Evolutionary conservation across 75 land plant species (phyloP), one percentile per base, ranked within the genome.

Genomic region (Sequoiadendron giganteum): DNA sequence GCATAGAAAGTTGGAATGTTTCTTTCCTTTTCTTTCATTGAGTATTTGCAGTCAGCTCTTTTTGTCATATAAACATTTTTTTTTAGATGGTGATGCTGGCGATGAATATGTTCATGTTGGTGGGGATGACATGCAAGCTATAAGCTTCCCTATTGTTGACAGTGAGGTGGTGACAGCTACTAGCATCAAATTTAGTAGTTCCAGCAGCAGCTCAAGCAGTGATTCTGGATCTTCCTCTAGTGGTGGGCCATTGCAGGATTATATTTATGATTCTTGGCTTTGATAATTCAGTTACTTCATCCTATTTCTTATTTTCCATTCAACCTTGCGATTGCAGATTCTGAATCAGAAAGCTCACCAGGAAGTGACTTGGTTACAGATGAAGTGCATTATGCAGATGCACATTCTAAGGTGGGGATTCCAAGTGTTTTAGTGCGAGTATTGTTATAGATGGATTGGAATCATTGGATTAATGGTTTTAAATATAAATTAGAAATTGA

Each of bases 61-160:
- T 47, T 82, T 14, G 11, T 43, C 84, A 47, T n/a, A n/a, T 82
- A 82, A 47, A 13, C 52, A 10, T 82, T 82, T 82, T 34, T 10
- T 28, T 47, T 30, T 25, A 90, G 92, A 84, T 39, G 95, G 87
- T 10, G 97, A 91, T 16, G 89, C 54, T 52, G 94, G 90, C 28
- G 98, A 95, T 18, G 95, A 96, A 85, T 95, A 96, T 88, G 96
- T 96, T 42, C 96, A 96, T 75, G 95, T 96, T 48, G 97, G 94
- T 28, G 98, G 95, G 83, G 83, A 43, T 70, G 97, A 95, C 16
- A 89, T 96, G 88, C 97, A 94, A 0, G 79, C 92, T 32, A 87
- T 88, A 36, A 86, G 90, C 48, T 95, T 92, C 58, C 93, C 98
- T 0, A 94, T 92, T 39, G 92, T 94, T 38, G 96, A 93, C 61